Conservation (phyloP, 768 basidiomycete species). For the Lactarius vividus region DNA sequence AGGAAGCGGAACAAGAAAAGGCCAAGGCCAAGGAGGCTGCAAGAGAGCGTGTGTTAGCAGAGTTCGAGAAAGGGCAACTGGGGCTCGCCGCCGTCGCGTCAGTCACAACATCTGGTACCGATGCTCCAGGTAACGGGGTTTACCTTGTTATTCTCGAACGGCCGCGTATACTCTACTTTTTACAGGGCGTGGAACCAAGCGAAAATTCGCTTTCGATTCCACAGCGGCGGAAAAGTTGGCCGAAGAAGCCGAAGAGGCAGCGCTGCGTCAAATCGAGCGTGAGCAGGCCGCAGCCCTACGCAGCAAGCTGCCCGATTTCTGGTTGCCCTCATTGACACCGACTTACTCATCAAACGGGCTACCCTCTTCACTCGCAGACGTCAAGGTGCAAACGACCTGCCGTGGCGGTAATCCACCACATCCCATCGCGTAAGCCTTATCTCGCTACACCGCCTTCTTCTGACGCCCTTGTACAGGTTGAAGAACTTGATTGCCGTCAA, state of each 20-base stretch:
- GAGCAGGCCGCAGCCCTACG: slow-evolving; percentile 85
- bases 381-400: slow-evolving; percentile 88
- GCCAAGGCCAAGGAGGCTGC: slow-evolving; percentile 67
- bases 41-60: slow-evolving; percentile 80
- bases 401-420: slow-evolving; percentile 78
- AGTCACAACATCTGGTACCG: slow-evolving; percentile 42
- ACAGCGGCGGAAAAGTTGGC: slow-evolving; percentile 68
- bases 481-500: slow-evolving; percentile 82
- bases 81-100: slow-evolving; percentile 53
- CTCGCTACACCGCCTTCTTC: slow-evolving; percentile 10
- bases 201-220: slow-evolving; percentile 83
- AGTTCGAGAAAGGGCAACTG: slow-evolving; percentile 87
- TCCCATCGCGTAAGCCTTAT: slow-evolving; percentile 59
- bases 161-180: not conserved
- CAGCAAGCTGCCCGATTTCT: slow-evolving; percentile 93
- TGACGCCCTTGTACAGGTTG: slow-evolving; percentile 48
- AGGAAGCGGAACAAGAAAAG: slow-evolving; percentile 79
- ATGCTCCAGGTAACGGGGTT: slow-evolving; percentile 38
- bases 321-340: slow-evolving; percentile 92
- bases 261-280: slow-evolving; percentile 73
- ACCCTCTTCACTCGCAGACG: slow-evolving; percentile 67
- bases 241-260: slow-evolving; percentile 84
- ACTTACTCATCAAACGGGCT: slow-evolving; percentile 63
- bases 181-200: slow-evolving; percentile 63
- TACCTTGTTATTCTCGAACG: slow-evolving; percentile 21